phyloP scores from a whole-genome alignment of 257 asterid genomes.

The Solanum rostratum region DNA sequence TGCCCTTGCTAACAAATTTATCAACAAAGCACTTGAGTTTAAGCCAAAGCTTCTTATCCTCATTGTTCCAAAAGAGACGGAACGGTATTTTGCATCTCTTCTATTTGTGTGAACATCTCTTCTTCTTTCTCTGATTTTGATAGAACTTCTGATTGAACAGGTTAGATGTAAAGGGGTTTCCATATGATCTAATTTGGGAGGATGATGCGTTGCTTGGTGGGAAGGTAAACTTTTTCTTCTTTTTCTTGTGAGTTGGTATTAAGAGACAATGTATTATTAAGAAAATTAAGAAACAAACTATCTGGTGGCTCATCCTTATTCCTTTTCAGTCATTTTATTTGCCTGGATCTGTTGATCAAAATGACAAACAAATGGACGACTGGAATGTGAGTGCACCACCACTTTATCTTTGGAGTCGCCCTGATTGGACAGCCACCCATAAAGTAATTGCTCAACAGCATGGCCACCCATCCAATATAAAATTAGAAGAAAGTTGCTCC shows the following conservation, averaged over 20 bases:
- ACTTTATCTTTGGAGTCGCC: constrained; percentile 81
- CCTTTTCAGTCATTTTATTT: constrained; percentile 69
- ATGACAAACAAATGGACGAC: constrained; percentile 65
- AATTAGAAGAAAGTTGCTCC: constrained; percentile 3
- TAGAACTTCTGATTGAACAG: constrained; percentile 22
- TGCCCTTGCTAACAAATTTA: constrained; percentile 59
- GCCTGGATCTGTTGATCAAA: constrained; percentile 73
- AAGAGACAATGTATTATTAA: neutral
- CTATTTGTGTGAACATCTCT: neutral
- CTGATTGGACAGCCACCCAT: constrained; percentile 52
- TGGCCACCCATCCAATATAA: constrained; percentile 34
- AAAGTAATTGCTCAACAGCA: constrained; percentile 52
- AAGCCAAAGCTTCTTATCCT: constrained; percentile 87
- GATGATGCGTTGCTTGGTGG: constrained; percentile 59
- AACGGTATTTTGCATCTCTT: constrained; percentile 26
- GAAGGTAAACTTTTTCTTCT: constrained; percentile 32
- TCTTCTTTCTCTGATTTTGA: neutral
- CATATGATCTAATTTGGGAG: constrained; percentile 77
- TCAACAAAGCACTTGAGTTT: constrained; percentile 76
- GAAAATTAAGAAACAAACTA: neutral
- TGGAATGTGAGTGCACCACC: constrained; percentile 64
- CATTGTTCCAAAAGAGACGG: constrained; percentile 65
- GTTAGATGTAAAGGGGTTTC: constrained; percentile 39
- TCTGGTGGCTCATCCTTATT: neutral
- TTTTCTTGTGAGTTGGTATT: neutral